phyloP scores from a whole-genome alignment of 2,329 filamentous ascomycete genomes.

The Neofusicoccum umdonicola region DNA sequence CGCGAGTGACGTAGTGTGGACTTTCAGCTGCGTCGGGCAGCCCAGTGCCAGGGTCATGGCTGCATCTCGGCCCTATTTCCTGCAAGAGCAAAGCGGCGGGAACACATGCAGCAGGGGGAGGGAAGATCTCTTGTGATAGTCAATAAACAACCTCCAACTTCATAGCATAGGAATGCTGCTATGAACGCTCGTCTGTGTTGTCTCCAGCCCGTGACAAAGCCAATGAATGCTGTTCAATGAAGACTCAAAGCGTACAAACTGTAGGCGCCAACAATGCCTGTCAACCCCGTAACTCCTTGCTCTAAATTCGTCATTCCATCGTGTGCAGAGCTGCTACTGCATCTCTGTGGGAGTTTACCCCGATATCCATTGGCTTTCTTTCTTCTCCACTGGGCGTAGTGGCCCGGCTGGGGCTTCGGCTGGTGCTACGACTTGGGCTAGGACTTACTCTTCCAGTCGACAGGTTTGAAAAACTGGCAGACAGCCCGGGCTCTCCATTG shows the following conservation, averaged over 20 bases:
- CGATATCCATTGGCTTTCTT: slow-evolving; percentile 32
- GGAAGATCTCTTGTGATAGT: neutral
- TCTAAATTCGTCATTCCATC: slow-evolving; percentile 15
- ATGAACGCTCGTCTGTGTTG: neutral
- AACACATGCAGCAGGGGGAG: neutral
- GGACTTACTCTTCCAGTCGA: slow-evolving; percentile 28
- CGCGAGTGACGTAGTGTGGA: slow-evolving; percentile 3
- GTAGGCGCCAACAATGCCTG: slow-evolving; percentile 7
- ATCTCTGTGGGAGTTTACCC: slow-evolving; percentile 31
- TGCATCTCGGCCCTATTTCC: slow-evolving; percentile 6
- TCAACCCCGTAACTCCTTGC: slow-evolving; percentile 12
- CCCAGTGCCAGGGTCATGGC: slow-evolving; percentile 4
- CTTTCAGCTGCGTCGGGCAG: neutral
- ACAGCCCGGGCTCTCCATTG: slow-evolving; percentile 20
- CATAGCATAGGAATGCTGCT: neutral
- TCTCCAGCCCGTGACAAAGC: neutral
- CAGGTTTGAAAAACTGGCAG: slow-evolving; percentile 31
- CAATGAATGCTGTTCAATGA: neutral
- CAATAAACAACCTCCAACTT: neutral
- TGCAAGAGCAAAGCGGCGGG: neutral
- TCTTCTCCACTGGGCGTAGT: slow-evolving; percentile 2
- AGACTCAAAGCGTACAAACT: neutral
- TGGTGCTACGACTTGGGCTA: slow-evolving; percentile 24
- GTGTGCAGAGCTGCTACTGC: slow-evolving; percentile 11
- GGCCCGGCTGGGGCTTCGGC: slow-evolving; percentile 16